phyloP scores from a whole-genome alignment of 805 yeast species.

The Kluyveromyces siamensis region DNA sequence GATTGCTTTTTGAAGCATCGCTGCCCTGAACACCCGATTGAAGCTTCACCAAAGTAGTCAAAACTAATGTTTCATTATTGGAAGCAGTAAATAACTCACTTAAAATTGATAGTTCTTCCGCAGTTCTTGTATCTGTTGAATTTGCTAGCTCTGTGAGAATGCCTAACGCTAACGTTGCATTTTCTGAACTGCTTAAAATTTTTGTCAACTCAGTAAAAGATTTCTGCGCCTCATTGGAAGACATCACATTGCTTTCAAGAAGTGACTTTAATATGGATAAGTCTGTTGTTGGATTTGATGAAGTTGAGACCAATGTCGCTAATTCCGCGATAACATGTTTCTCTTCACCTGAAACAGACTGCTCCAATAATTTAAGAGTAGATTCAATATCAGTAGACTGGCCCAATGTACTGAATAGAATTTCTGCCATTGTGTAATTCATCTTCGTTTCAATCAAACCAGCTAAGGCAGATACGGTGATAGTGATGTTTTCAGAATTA shows the following conservation, averaged over 20 bases:
- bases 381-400: conserved; percentile 7
- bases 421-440: conserved; percentile 10
- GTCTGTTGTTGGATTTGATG: conserved; percentile 10
- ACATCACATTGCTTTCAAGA: conserved; percentile 15
- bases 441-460: conserved; percentile 16
- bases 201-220: conserved; percentile 15
- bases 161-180: conserved; percentile 13
- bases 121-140: conserved; percentile 9
- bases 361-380: conserved; percentile 8
- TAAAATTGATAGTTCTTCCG: conserved; percentile 19
- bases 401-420: conserved; percentile 12
- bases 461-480: conserved; percentile 14
- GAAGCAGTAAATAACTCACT: conserved; percentile 14
- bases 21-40: conserved; percentile 3
- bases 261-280: conserved; percentile 11
- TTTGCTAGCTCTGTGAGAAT: conserved; percentile 15
- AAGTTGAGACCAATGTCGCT: conserved; percentile 12
- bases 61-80: conserved; percentile 14
- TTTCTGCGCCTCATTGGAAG: conserved; percentile 13
- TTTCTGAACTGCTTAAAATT: conserved; percentile 10
- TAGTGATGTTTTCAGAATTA: conserved; percentile 15
- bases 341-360: conserved; percentile 10
- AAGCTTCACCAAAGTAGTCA: conserved; percentile 12
- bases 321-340: conserved; percentile 14
- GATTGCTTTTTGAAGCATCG: neutral